These are phyloP conservation scores for Sporisorium reilianum DNA, from an alignment of 1,284 basidiomycete species.

Conservation along the genomic window DNA sequence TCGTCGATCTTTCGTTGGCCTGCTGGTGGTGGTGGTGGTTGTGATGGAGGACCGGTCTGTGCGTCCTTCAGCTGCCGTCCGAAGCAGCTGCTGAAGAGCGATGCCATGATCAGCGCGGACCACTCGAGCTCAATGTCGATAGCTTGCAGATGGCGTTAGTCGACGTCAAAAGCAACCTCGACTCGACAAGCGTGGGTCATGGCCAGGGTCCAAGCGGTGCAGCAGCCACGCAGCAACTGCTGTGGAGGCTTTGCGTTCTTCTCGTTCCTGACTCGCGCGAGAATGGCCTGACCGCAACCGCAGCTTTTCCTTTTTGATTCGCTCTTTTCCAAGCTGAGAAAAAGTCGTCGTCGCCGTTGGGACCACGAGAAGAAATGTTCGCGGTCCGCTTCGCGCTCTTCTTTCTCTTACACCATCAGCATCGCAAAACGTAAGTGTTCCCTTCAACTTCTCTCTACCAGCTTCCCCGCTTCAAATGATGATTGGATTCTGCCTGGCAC, in stretches of 20 bases:
- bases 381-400: too few species aligned
- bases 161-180: not conserved
- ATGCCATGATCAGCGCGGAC: slow-evolving; percentile 22
- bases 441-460: not conserved
- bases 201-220: slow-evolving; percentile 13
- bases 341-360: not conserved
- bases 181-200: not conserved
- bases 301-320: slow-evolving; percentile 12
- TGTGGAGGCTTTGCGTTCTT: slow-evolving; percentile 9
- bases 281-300: slow-evolving; percentile 20
- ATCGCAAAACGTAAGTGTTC: slow-evolving; percentile 25
- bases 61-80: not conserved
- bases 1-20: slow-evolving; percentile 28
- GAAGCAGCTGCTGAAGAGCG: slow-evolving; percentile 37
- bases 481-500: slow-evolving; percentile 59
- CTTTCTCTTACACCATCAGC: slow-evolving; percentile 18
- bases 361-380: not conserved
- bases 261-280: slow-evolving; percentile 18
- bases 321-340: not conserved
- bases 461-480: slow-evolving; percentile 36
- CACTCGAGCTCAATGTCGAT: too few species aligned
- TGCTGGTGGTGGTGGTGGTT: slow-evolving; percentile 11
- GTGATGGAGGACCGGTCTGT: not conserved
- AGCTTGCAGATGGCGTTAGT: too few species aligned
- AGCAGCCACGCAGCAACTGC: not conserved